Base-by-base conservation (phyloP, 75 land plant genomes). In the Cryptomeria japonica region DNA sequence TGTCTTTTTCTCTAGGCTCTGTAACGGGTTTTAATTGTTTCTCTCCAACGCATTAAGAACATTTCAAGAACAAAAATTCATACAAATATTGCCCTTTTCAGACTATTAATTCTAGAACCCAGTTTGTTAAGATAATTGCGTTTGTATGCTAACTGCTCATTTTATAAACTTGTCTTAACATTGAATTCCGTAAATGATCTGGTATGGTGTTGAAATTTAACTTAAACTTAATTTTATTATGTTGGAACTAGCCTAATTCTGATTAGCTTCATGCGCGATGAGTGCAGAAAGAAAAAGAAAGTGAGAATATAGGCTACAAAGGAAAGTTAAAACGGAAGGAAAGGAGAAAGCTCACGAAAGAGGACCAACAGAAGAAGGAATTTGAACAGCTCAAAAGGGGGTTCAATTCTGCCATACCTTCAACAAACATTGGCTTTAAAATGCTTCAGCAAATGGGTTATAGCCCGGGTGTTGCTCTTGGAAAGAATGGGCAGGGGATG, bases 391-490 rank as follows among this genome's bases (percentile, higher is more conserved):
- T 95, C 42, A 79, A 86, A 38, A 94, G 79, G 19, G 92, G 91
- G 1, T 37, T 91, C 73, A 91, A 88, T 37, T 87, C 94, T 32
- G 94, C 96, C 34, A 97, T 97, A 75, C 93, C 97, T 6, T 87
- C 95, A 51, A 92, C 95, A 82, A 98, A 97, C 87, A 93, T 97
- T 34, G 99, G 99, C 83, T 98, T 98, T 87, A 95, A 93, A 88
- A 75, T 98, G 93, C 86, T 98, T 68, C 95, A 95, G 93, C 95
- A 93, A 87, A 98, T 98, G 99, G 99, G 99, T 18, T 98, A 97
- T 89, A 91, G 88, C 25, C 98, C 98, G 11, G 98, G 98, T 36
- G 47, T 80, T 58, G 95, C 94, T 7, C 90, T 96, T 32, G 99
- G 97, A 19, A 95, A 92, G 90, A 91, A 92, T 85, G 97, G 95